A percentile compares a stretch with the other conserved stretches of the same genome.
Evolutionary conservation across 805 yeast species (phyloP).

Genomic region (Candida ulmi): DNA sequence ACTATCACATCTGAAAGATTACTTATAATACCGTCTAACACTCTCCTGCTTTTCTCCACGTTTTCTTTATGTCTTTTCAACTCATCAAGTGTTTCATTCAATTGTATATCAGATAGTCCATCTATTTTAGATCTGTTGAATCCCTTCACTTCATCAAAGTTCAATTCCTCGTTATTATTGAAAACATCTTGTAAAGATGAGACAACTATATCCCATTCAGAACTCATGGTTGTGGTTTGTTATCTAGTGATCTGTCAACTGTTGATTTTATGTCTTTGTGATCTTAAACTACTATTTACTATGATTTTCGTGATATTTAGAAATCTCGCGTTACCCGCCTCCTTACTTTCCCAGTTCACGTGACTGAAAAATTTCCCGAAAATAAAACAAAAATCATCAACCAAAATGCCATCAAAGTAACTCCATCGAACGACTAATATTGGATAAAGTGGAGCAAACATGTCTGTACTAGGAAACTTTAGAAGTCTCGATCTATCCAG

Average conservation of each 20-base stretch:
- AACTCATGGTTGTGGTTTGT: slow-evolving; percentile 34
- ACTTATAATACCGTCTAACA: slow-evolving; percentile 34
- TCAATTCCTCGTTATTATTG: slow-evolving; percentile 50
- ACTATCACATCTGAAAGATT: slow-evolving; percentile 43
- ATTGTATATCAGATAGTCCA: slow-evolving; percentile 32
- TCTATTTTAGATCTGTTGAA: slow-evolving; percentile 24
- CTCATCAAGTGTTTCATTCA: slow-evolving; percentile 34
- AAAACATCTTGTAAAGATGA: slow-evolving; percentile 65
- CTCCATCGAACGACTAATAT: background rate
- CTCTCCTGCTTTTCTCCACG: slow-evolving; percentile 44
- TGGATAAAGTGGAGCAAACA: background rate
- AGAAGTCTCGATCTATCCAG: slow-evolving; percentile 9
- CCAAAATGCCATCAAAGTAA: background rate
- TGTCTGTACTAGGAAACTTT: slow-evolving; percentile 16
- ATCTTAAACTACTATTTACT: no score
- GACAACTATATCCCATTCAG: slow-evolving; percentile 64
- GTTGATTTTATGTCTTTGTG: background rate
- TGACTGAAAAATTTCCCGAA: background rate
- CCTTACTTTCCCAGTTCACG: no score
- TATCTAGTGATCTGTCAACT: background rate
- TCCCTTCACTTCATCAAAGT: slow-evolving; percentile 39
- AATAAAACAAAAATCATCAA: background rate
- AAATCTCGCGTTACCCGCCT: no score
- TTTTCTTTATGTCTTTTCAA: slow-evolving; percentile 51
- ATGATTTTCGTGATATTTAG: no score